Evolutionary conservation across 768 basidiomycete species (phyloP).

Genomic region (Panellus pusillus): DNA sequence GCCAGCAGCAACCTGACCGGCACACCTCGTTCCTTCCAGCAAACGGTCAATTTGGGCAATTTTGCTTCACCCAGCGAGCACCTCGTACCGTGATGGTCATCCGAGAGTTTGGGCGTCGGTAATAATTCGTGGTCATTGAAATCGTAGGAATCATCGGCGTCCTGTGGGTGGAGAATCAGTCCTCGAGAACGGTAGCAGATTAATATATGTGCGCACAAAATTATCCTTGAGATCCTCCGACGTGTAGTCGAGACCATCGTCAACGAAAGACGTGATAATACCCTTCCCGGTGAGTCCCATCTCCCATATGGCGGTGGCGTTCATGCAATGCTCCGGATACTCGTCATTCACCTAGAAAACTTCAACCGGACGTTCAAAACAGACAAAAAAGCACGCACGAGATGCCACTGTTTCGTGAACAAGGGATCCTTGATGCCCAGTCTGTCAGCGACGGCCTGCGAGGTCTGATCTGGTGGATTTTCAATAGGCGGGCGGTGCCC

Average conservation of each 20-base stretch:
- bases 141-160: slow-evolving; percentile 85
- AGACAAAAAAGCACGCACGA: slow-evolving; percentile 28
- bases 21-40: slow-evolving; percentile 53
- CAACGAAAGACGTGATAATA: slow-evolving; percentile 84
- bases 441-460: slow-evolving; percentile 52
- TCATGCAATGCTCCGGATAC: slow-evolving; percentile 82
- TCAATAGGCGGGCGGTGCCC: slow-evolving; percentile 66
- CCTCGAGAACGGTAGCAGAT: background rate
- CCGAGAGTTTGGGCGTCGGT: slow-evolving; percentile 82
- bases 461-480: slow-evolving; percentile 38
- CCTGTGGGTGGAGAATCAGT: slow-evolving; percentile 54
- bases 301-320: slow-evolving; percentile 91
- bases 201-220: slow-evolving; percentile 62
- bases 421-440: slow-evolving; percentile 80
- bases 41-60: too few species aligned
- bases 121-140: slow-evolving; percentile 92
- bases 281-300: slow-evolving; percentile 87
- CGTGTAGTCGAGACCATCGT: slow-evolving; percentile 92
- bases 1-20: slow-evolving; percentile 91
- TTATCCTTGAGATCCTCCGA: slow-evolving; percentile 86
- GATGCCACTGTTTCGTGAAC: slow-evolving; percentile 89
- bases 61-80: too few species aligned
- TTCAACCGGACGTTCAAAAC: too few species aligned
- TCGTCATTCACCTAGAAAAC: slow-evolving; percentile 65
- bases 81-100: slow-evolving; percentile 93